Evolutionary conservation across 257 asterid species (phyloP).

Genomic region (Gardenia jasminoides): DNA sequence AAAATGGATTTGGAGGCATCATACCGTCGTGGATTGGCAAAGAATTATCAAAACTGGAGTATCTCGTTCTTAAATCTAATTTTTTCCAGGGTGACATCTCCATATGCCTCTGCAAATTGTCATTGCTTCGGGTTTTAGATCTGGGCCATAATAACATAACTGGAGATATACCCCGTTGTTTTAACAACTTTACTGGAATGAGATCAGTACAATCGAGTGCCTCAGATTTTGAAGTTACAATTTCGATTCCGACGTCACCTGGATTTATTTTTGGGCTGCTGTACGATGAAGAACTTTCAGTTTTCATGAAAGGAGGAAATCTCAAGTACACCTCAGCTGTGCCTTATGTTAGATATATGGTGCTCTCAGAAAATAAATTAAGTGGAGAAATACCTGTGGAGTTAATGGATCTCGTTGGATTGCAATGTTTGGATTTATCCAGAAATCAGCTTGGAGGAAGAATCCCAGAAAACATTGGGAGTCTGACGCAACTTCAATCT

Average conservation of each 20-base stretch:
- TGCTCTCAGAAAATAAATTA: slow-evolving; percentile 7
- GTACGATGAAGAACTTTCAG: not conserved
- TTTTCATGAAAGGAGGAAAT: slow-evolving; percentile 13
- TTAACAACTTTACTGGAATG: no score
- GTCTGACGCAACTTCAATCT: slow-evolving; percentile 25
- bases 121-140: slow-evolving; percentile 20
- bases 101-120: slow-evolving; percentile 18
- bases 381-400: slow-evolving; percentile 11
- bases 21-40: slow-evolving; percentile 26
- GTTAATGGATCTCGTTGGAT: slow-evolving; percentile 6
- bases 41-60: not conserved
- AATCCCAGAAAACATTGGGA: slow-evolving; percentile 29
- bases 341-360: slow-evolving; percentile 1
- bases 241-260: no score
- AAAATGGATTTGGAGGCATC: no score
- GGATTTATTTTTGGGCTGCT: no score
- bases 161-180: slow-evolving; percentile 26
- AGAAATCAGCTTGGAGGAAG: slow-evolving; percentile 22
- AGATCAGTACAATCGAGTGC: no score
- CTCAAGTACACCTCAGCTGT: slow-evolving; percentile 10
- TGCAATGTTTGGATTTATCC: slow-evolving; percentile 23
- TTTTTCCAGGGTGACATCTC: slow-evolving; percentile 22
- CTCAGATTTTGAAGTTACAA: no score
- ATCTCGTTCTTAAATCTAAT: slow-evolving; percentile 24
- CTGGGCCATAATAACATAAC: slow-evolving; percentile 24